Evolutionary conservation across 176 grass and related monocot species (phyloP).

Genomic region (Oryza glumipatula): DNA sequence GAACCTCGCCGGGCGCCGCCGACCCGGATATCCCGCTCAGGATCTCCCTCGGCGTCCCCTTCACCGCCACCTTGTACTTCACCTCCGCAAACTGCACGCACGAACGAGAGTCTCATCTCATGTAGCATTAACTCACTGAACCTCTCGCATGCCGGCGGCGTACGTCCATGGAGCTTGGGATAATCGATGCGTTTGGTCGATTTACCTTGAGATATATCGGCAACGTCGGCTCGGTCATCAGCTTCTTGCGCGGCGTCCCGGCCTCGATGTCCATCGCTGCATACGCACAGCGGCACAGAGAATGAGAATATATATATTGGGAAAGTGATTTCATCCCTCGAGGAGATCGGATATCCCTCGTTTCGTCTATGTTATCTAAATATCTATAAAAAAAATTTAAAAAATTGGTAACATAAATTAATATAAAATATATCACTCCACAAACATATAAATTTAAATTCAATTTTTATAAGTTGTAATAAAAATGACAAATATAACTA

Average conservation of each 20-base stretch:
- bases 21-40: conserved; percentile 81
- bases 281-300: neutral
- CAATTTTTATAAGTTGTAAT: no score
- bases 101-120: no score
- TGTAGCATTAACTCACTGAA: neutral
- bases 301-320: no score
- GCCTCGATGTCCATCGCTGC: conserved; percentile 69
- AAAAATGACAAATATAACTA: no score
- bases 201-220: conserved; percentile 89
- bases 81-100: conserved; percentile 75
- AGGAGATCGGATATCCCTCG: no score
- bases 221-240: conserved; percentile 75
- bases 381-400: no score
- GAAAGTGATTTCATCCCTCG: no score
- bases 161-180: neutral
- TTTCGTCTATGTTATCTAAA: no score
- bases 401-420: no score
- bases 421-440: no score
- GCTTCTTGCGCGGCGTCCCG: conserved; percentile 52
- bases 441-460: no score
- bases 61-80: conserved; percentile 73
- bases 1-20: conserved; percentile 76
- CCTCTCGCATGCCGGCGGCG: neutral
- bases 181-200: neutral
- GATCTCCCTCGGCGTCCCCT: conserved; percentile 69